Percentiles rank a stretch among this genome's conserved stretches.
Conservation (phyloP, 2,329 filamentous ascomycete species). For the Alternaria metachromatica region DNA sequence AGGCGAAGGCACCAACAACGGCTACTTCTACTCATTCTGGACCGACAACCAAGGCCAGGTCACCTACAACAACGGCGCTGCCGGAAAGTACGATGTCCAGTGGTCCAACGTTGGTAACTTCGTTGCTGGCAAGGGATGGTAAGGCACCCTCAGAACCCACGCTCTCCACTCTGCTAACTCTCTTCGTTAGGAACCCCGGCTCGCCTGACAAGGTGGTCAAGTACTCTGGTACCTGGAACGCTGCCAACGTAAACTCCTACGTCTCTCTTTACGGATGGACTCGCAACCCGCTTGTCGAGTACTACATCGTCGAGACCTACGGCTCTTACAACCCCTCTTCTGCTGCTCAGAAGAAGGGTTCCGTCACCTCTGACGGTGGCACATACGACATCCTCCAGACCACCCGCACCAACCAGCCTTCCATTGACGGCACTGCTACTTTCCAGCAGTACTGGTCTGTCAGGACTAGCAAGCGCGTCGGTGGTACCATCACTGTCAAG, state of each 20-base stretch:
- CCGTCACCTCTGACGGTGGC: conserved; percentile 59
- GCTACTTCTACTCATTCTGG: conserved; percentile 60
- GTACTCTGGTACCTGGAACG: conserved; percentile 57
- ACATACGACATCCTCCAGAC: conserved; percentile 61
- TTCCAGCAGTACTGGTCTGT: conserved; percentile 65
- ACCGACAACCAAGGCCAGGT: conserved; percentile 59
- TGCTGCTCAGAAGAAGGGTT: conserved; percentile 57
- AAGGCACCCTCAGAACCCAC: background rate
- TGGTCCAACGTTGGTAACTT: conserved; percentile 63
- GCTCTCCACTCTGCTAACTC: background rate
- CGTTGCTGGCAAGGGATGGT: conserved; percentile 65
- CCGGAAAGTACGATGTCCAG: conserved; percentile 53
- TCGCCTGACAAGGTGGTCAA: conserved; percentile 48
- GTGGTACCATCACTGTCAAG: conserved; percentile 57
- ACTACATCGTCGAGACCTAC: conserved; percentile 64
- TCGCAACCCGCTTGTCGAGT: conserved; percentile 61
- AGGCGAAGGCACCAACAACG: conserved; percentile 38
- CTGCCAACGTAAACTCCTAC: conserved; percentile 58
- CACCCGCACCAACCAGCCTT: conserved; percentile 59
- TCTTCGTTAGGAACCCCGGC: conserved; percentile 52
- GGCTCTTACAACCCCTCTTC: conserved; percentile 59
- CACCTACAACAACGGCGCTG: conserved; percentile 61
- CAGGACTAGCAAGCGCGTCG: conserved; percentile 57
- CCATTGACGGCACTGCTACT: conserved; percentile 61
- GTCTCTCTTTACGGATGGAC: conserved; percentile 67